Evolutionary conservation across 1,284 basidiomycete genomes (phyloP), one percentile per base, ranked within the genome.

Genomic region (Pyrrhoderma noxium): DNA sequence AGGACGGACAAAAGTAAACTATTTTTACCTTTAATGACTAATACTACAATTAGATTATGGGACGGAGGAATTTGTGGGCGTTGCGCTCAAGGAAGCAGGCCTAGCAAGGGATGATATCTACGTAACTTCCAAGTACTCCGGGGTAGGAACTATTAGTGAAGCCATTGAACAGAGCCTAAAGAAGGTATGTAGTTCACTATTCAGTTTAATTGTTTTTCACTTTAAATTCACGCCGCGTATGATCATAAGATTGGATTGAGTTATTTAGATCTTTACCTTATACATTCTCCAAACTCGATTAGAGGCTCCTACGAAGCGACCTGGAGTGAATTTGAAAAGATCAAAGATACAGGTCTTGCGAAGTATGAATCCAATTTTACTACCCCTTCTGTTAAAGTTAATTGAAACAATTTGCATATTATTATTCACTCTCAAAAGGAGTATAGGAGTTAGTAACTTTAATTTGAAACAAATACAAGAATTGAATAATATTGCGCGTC

Each of bases 401-500:
- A 1, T 8, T 34, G 14, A 43, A 34, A n/a, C n/a, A n/a, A n/a
- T n/a, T n/a, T n/a, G n/a, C n/a, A n/a, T n/a, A n/a, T n/a, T n/a
- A n/a, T n/a, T n/a, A n/a, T n/a, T n/a, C n/a, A n/a, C n/a, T n/a
- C n/a, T n/a, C n/a, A n/a, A 2, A 56, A 86, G 82, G 74, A 85
- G 80, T 59, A 88, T 89, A 57, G 87, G 86, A n/a, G 83, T 89
- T 47, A 86, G 83, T 66, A 90, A 89, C 70, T 89, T 86, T 62
- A 66, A 62, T 13, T 62, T 85, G 13, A 64, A 74, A 1, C 70
- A 89, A 25, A 72, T 90, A 3, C 68, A 85, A 61, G 67, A 66
- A 2, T 64, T 90, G 2, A 58, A 84, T 49, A 76, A 76, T 55
- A 67, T 71, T 0, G 80, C 81, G 1, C 73, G 72, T 35, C 67